These are phyloP conservation scores for Schizophyllum commune DNA, from an alignment of 1,284 basidiomycete genomes.

Conservation along the genomic window DNA sequence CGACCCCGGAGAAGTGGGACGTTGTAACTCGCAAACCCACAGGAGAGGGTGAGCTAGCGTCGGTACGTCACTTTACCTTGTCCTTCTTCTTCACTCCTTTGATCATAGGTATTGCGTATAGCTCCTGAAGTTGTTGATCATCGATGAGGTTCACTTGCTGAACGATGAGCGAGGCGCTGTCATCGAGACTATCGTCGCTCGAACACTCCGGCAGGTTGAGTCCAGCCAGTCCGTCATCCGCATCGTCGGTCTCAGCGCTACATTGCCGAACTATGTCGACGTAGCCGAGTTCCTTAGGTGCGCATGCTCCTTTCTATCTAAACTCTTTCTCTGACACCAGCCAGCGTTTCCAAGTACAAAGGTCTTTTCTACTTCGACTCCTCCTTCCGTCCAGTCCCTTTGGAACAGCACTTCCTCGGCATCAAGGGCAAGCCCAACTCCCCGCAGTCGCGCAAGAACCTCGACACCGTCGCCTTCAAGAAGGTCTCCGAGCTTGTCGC, in stretches of 20 bases:
- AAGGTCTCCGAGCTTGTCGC: constrained; percentile 82
- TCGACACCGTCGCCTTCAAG: constrained; percentile 87
- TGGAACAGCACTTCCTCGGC: constrained; percentile 97
- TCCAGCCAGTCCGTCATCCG: constrained; percentile 95
- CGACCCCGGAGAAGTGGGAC: constrained; percentile 99
- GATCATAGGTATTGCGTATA: constrained; percentile 28
- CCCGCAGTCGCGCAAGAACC: constrained; percentile 69
- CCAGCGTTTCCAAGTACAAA: constrained; percentile 78
- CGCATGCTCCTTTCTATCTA: constrained; percentile 8
- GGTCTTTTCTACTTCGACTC: constrained; percentile 99
- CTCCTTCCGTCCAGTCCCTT: constrained; percentile 93
- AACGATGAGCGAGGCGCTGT: constrained; percentile 98
- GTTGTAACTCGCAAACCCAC: constrained; percentile 97
- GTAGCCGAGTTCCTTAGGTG: constrained; percentile 93
- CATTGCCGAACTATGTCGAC: constrained; percentile 95
- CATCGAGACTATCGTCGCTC: constrained; percentile 96
- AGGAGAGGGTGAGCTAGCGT: constrained; percentile 91
- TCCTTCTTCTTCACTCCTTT: not conserved
- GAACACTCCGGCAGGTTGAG: constrained; percentile 93
- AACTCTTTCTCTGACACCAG: not conserved
- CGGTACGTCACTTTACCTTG: constrained; percentile 64
- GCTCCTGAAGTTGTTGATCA: constrained; percentile 93
- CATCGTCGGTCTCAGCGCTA: constrained; percentile 98
- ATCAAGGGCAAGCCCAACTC: constrained; percentile 89
- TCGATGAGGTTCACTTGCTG: constrained; percentile 96